phyloP scores from a whole-genome alignment of 176 grass and related monocot species.

The Rhynchospora breviuscula region DNA sequence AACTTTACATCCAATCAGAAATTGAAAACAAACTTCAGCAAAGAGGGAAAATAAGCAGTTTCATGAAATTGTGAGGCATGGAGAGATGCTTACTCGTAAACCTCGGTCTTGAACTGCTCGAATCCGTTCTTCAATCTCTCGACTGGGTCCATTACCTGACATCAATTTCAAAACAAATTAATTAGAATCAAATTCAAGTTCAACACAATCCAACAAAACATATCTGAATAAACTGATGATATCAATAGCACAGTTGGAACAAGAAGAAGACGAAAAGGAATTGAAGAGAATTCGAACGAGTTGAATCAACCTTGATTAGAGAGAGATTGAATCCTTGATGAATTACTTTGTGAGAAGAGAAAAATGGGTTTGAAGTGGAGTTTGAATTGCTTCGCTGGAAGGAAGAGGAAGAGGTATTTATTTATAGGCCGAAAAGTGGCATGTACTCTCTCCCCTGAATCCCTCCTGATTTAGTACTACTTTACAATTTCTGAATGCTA shows the following conservation, averaged over 20 bases:
- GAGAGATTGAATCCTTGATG: background rate
- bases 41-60: background rate
- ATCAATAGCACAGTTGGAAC: background rate
- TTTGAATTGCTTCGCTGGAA: slow-evolving; percentile 13
- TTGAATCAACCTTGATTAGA: background rate
- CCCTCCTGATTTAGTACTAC: background rate
- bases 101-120: slow-evolving; percentile 62
- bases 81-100: slow-evolving; percentile 55
- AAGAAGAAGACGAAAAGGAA: background rate
- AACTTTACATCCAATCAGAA: background rate
- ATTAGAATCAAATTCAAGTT: background rate
- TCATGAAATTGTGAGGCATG: background rate
- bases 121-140: slow-evolving; percentile 65
- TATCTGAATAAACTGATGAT: background rate
- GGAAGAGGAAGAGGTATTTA: background rate
- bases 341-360: background rate
- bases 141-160: slow-evolving; percentile 56
- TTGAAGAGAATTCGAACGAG: background rate
- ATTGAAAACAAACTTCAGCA: background rate
- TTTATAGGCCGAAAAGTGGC: slow-evolving; percentile 3
- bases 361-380: background rate
- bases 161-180: background rate
- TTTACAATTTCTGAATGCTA: background rate
- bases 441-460: background rate
- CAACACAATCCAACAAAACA: background rate